Evolutionary conservation across 73 alveolate species (phyloP).

Genomic region (Breviolum minutum): DNA sequence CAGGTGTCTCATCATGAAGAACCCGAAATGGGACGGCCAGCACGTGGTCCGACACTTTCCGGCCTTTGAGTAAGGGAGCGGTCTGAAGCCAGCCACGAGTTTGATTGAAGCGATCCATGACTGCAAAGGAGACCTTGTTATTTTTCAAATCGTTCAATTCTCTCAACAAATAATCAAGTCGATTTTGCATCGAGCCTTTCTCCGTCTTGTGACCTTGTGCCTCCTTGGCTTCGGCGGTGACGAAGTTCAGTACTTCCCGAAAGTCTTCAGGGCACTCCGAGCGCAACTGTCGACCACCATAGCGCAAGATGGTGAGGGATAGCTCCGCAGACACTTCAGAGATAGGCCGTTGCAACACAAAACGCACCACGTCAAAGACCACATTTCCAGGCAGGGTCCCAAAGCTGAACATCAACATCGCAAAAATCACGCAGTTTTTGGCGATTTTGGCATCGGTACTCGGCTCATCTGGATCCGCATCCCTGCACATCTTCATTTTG

Average conservation of each 20-base stretch:
- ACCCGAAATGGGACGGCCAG: constrained; percentile 68
- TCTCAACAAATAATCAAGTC: constrained; percentile 53
- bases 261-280: constrained; percentile 87
- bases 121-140: constrained; percentile 93
- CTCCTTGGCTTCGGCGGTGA: constrained; percentile 54
- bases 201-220: neutral
- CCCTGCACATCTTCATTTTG: neutral
- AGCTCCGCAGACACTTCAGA: constrained; percentile 61
- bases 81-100: constrained; percentile 76
- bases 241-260: constrained; percentile 58
- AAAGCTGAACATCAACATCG: constrained; percentile 64
- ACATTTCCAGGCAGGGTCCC: constrained; percentile 88
- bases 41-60: constrained; percentile 63
- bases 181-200: neutral
- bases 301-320: constrained; percentile 75
- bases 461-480: constrained; percentile 34
- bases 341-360: constrained; percentile 23
- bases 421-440: constrained; percentile 71
- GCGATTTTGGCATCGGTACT: constrained; percentile 58
- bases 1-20: constrained; percentile 52
- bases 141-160: constrained; percentile 80
- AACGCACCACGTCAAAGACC: constrained; percentile 80
- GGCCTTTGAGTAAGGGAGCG: constrained; percentile 54
- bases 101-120: constrained; percentile 89
- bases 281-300: constrained; percentile 86